These are phyloP conservation scores for Alternaria brassicicola DNA, from an alignment of 2,329 filamentous ascomycete species.

Conservation along the genomic window DNA sequence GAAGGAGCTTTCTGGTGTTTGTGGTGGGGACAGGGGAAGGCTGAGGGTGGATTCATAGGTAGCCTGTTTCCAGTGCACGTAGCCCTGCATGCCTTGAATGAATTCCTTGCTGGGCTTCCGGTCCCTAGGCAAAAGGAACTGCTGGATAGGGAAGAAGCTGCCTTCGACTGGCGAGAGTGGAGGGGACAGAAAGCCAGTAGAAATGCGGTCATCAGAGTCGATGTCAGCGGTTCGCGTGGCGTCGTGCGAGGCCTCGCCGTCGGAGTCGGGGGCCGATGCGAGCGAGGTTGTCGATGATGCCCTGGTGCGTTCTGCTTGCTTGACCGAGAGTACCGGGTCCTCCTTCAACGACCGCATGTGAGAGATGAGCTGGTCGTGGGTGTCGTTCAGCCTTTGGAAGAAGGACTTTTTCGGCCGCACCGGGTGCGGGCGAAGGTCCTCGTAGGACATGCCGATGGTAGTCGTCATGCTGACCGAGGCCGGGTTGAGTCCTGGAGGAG, in stretches of 20 bases:
- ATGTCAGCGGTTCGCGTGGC: conserved; percentile 6
- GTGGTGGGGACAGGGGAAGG: conserved; percentile 4
- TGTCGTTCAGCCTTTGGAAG: conserved; percentile 21
- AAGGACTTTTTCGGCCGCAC: conserved; percentile 22
- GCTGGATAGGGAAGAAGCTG: conserved; percentile 14
- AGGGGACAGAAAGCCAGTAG: conserved; percentile 6
- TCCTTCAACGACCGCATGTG: conserved; percentile 19
- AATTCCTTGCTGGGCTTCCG: conserved; percentile 9
- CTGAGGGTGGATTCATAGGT: conserved; percentile 7
- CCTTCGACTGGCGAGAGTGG: conserved; percentile 7
- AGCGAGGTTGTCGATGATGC: conserved; percentile 8
- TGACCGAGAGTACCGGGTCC: not conserved
- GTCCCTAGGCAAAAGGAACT: conserved; percentile 10
- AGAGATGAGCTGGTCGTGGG: conserved; percentile 13
- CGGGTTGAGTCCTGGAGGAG: not conserved
- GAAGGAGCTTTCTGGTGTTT: conserved; percentile 7
- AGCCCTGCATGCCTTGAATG: conserved; percentile 14
- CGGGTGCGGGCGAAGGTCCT: conserved; percentile 14
- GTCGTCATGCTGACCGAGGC: conserved; percentile 13
- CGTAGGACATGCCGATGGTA: conserved; percentile 18
- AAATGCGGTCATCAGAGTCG: not conserved
- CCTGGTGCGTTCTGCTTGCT: conserved; percentile 7
- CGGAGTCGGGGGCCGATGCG: conserved; percentile 8
- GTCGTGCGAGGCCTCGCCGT: conserved; percentile 9
- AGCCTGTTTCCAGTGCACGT: conserved; percentile 14